A percentile compares a stretch with the other conserved stretches of the same genome.
Conservation (phyloP, 805 yeast genomes). For the Schwanniomyces sp. region DNA sequence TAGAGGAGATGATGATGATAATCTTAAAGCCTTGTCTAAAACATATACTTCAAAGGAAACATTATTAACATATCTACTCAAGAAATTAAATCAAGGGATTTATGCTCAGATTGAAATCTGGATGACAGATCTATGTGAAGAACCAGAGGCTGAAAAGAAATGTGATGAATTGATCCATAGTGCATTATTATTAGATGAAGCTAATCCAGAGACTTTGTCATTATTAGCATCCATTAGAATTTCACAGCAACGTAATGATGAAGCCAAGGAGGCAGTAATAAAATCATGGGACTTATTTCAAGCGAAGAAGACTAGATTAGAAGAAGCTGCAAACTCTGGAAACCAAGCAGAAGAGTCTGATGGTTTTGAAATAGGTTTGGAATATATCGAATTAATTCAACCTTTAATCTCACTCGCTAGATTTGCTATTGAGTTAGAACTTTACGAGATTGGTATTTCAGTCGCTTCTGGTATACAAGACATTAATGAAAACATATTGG, state of each 20-base stretch:
- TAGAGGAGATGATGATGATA: slow-evolving; percentile 18
- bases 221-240: slow-evolving; percentile 83
- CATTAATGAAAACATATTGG: slow-evolving; percentile 82
- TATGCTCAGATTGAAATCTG: slow-evolving; percentile 89
- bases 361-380: slow-evolving; percentile 44
- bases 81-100: slow-evolving; percentile 72
- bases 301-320: slow-evolving; percentile 48
- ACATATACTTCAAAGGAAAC: slow-evolving; percentile 21
- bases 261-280: slow-evolving; percentile 66
- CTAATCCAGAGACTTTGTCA: slow-evolving; percentile 79
- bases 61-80: slow-evolving; percentile 37
- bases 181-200: slow-evolving; percentile 58
- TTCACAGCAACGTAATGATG: slow-evolving; percentile 74
- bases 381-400: slow-evolving; percentile 66
- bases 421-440: slow-evolving; percentile 74
- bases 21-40: slow-evolving; percentile 23
- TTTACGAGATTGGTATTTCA: slow-evolving; percentile 64
- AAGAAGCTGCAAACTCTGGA: slow-evolving; percentile 31
- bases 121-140: slow-evolving; percentile 98
- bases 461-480: slow-evolving; percentile 68
- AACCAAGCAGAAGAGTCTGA: slow-evolving; percentile 28
- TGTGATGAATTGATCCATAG: slow-evolving; percentile 72
- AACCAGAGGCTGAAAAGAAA: slow-evolving; percentile 75
- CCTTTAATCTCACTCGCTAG: slow-evolving; percentile 73
- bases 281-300: slow-evolving; percentile 74